Conservation (phyloP, 2,329 filamentous ascomycete species). For the Aspergillus udagawae region DNA sequence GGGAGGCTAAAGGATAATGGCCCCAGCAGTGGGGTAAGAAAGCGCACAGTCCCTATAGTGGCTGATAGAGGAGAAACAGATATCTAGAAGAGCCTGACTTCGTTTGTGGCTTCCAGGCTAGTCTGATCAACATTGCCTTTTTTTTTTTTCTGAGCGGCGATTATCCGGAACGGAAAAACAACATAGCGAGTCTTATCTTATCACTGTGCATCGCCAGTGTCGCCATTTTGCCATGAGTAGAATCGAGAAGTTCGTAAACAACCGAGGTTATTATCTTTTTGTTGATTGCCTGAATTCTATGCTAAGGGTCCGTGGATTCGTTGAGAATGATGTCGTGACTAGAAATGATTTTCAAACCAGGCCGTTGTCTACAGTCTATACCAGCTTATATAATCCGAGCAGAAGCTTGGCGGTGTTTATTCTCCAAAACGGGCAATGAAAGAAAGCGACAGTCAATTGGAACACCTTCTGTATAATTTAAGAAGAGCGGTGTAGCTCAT, state of each 20-base stretch:
- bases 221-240: neutral
- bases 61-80: conserved; percentile 2
- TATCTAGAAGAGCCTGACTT: neutral
- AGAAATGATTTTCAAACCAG: neutral
- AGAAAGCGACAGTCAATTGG: neutral
- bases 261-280: neutral
- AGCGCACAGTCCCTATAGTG: conserved; percentile 31
- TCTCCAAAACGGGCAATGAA: neutral
- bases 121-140: conserved; percentile 2
- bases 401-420: conserved; percentile 7
- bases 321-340: neutral
- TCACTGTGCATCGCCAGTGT: conserved; percentile 2
- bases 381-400: conserved; percentile 2
- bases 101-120: neutral
- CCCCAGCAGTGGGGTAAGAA: conserved; percentile 27
- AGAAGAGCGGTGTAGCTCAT: neutral
- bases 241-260: neutral
- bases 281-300: too few relatives aligned
- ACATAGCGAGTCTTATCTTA: conserved; percentile 27
- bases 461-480: neutral
- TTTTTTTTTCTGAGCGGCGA: conserved; percentile 18
- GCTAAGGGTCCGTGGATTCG: too few relatives aligned
- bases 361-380: neutral
- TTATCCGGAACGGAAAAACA: conserved; percentile 22
- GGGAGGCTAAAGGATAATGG: conserved; percentile 9